Conservation (phyloP, 2,329 filamentous ascomycete species). For the Penicillium paneum region DNA sequence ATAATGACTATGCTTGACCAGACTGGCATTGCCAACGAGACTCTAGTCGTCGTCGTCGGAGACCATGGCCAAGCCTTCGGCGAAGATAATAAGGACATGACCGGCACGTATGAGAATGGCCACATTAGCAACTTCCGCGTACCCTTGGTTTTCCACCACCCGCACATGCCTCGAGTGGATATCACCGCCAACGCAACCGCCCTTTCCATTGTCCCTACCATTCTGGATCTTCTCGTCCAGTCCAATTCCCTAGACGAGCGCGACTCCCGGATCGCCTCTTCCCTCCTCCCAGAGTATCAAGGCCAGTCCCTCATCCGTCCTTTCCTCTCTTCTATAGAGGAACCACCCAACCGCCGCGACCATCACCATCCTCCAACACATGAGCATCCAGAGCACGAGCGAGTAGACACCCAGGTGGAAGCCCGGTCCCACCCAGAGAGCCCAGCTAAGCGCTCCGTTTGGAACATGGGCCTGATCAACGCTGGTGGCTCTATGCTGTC, state of each 20-base stretch:
- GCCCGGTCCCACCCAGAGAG: neutral
- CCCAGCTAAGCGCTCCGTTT: constrained; percentile 23
- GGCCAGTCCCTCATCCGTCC: constrained; percentile 48
- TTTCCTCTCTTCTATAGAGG: constrained; percentile 23
- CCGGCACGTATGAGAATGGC: constrained; percentile 46
- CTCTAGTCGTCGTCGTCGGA: constrained; percentile 47
- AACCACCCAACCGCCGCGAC: constrained; percentile 15
- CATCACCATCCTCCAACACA: neutral
- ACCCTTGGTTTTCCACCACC: constrained; percentile 47
- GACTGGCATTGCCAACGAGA: constrained; percentile 44
- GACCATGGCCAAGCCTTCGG: constrained; percentile 48
- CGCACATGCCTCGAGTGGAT: constrained; percentile 43
- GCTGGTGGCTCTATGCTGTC: constrained; percentile 49
- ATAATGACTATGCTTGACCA: constrained; percentile 45
- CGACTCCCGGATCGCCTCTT: constrained; percentile 36
- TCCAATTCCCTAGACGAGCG: constrained; percentile 39
- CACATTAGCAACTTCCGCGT: constrained; percentile 48
- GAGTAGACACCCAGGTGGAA: neutral
- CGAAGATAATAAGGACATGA: constrained; percentile 40
- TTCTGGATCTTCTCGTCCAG: constrained; percentile 46
- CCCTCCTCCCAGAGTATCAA: constrained; percentile 46
- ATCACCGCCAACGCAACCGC: constrained; percentile 43
- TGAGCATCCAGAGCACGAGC: neutral
- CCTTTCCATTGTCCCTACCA: constrained; percentile 46
- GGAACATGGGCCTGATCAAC: constrained; percentile 37